Percentiles rank a stretch among this genome's conserved stretches.
These are phyloP conservation scores for Fomitopsis pulvina DNA, from an alignment of 768 basidiomycete species.

Conservation along the genomic window DNA sequence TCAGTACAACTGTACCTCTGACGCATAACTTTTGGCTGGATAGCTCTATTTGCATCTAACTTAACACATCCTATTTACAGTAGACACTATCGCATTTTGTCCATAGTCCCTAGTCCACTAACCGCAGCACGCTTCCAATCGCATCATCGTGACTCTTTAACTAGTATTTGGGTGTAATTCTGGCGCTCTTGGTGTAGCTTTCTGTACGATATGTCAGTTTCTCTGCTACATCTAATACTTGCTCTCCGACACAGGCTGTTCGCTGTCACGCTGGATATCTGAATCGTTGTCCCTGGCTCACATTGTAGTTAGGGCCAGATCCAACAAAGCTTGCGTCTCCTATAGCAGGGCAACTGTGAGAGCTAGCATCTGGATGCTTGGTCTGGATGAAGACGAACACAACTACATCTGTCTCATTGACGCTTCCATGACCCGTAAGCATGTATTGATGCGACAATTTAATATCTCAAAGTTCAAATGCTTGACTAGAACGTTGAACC, in stretches of 20 bases:
- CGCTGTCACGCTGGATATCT: background rate
- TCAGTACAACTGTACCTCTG: background rate
- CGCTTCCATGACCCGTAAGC: too few species aligned
- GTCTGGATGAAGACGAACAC: too few species aligned
- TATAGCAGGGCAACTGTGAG: too few species aligned
- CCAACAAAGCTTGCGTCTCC: too few species aligned
- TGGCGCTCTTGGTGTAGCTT: background rate
- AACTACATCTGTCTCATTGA: too few species aligned
- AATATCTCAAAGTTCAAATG: too few species aligned
- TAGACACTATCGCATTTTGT: background rate
- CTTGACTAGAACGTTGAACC: too few species aligned
- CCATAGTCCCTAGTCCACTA: background rate
- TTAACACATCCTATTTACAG: background rate
- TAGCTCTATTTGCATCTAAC: background rate
- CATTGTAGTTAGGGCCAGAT: background rate
- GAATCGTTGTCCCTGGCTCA: background rate
- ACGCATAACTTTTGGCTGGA: background rate
- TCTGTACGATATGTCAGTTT: background rate
- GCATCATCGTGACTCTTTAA: background rate
- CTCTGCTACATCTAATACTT: background rate
- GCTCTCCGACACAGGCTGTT: background rate
- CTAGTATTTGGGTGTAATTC: background rate
- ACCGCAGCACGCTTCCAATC: background rate
- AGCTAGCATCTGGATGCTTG: too few species aligned
- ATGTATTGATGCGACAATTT: too few species aligned